These are phyloP conservation scores for Pisolithus microcarpus DNA, from an alignment of 768 basidiomycete genomes.

Conservation along the genomic window DNA sequence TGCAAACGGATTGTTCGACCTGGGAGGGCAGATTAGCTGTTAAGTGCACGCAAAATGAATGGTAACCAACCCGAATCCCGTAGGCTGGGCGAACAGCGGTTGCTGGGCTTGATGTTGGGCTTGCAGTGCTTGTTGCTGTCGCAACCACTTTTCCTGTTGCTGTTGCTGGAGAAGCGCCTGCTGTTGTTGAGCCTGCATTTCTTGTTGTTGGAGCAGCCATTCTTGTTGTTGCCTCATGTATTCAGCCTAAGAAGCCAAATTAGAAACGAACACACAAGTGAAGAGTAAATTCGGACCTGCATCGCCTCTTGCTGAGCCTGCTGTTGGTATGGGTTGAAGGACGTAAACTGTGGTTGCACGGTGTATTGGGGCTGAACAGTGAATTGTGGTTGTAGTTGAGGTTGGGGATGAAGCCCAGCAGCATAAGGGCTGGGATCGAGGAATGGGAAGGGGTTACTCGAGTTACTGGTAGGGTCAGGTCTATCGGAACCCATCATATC, in stretches of 20 bases:
- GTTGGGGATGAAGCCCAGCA: conserved; percentile 43
- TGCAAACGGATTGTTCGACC: conserved; percentile 96
- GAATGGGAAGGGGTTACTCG: conserved; percentile 52
- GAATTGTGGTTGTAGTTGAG: conserved; percentile 28
- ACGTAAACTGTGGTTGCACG: conserved; percentile 74
- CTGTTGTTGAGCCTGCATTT: conserved; percentile 36
- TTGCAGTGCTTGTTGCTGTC: conserved; percentile 54
- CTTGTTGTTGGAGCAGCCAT: conserved; percentile 61
- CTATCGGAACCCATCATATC: conserved; percentile 15
- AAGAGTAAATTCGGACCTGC: conserved; percentile 34
- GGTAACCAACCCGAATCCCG: conserved; percentile 62
- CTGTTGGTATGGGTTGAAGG: conserved; percentile 92
- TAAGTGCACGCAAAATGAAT: not conserved
- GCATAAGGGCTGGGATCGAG: conserved; percentile 56
- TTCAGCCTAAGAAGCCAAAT: conserved; percentile 29
- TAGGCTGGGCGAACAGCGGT: conserved; percentile 52
- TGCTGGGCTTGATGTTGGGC: conserved; percentile 39
- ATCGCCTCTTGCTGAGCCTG: conserved; percentile 87
- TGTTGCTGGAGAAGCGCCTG: conserved; percentile 41
- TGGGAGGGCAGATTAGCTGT: conserved; percentile 32
- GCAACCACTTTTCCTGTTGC: conserved; percentile 50
- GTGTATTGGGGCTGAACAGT: conserved; percentile 70
- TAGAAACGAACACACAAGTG: not conserved
- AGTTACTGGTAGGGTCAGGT: conserved; percentile 23
- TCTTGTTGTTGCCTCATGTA: conserved; percentile 54